Percentiles rank a stretch among this genome's conserved stretches.
These are phyloP conservation scores for Artemisia tridentata DNA, from an alignment of 129 eudicot species.

Conservation along the genomic window DNA sequence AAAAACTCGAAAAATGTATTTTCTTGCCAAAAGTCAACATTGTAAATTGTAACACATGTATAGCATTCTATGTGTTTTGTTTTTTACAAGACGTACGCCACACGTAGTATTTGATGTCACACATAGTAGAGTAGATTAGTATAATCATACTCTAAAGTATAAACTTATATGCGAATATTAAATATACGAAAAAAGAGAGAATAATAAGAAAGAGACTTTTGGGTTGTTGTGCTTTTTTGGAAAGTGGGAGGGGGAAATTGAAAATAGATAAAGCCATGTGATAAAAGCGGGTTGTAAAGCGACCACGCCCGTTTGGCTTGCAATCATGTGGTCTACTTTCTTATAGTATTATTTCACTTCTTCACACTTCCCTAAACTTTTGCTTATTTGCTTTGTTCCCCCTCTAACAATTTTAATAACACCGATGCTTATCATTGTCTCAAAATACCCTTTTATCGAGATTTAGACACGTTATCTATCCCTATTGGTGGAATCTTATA, in stretches of 20 bases:
- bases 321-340: slow-evolving; percentile 86
- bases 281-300: slow-evolving; percentile 66
- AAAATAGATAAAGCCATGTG: slow-evolving; percentile 58
- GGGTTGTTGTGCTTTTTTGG: slow-evolving; percentile 34
- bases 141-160: background rate
- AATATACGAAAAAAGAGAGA: slow-evolving; percentile 22
- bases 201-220: slow-evolving; percentile 31
- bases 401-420: slow-evolving; percentile 21
- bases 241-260: slow-evolving; percentile 35
- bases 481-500: slow-evolving; percentile 13
- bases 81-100: slow-evolving; percentile 18
- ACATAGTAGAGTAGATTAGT: slow-evolving; percentile 2
- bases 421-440: slow-evolving; percentile 15
- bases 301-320: slow-evolving; percentile 86
- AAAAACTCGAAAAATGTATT: background rate
- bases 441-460: slow-evolving; percentile 8
- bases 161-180: slow-evolving; percentile 10
- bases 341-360: slow-evolving; percentile 44
- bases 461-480: slow-evolving; percentile 14
- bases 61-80: background rate
- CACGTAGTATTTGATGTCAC: slow-evolving; percentile 10
- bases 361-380: slow-evolving; percentile 41
- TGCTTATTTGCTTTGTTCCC: slow-evolving; percentile 32
- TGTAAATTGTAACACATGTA: background rate
- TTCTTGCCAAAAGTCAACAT: background rate